These are phyloP conservation scores for Sistotremastrum suecicum DNA, from an alignment of 768 basidiomycete genomes.

Conservation along the genomic window DNA sequence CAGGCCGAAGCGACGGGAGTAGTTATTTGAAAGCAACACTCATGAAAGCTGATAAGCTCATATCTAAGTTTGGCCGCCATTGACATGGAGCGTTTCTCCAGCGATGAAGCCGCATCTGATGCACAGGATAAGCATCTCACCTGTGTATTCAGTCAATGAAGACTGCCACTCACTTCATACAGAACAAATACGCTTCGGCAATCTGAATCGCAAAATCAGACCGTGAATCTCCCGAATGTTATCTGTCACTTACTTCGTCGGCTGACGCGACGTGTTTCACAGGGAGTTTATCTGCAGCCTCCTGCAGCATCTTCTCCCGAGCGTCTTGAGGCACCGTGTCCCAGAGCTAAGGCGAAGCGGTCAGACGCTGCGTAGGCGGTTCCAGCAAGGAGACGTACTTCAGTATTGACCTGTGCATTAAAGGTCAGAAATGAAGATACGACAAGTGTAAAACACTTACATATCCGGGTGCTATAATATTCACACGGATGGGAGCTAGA, in stretches of 20 bases:
- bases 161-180: constrained; percentile 7
- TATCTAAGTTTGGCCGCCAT: no score
- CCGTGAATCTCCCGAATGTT: background rate
- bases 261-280: constrained; percentile 6
- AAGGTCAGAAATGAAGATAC: no score
- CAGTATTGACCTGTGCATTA: constrained; percentile 3
- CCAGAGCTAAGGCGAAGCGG: constrained; percentile 5
- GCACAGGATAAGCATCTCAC: no score
- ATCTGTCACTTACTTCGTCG: constrained; percentile 2
- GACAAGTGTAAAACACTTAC: no score
- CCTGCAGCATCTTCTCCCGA: background rate
- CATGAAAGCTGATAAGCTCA: no score
- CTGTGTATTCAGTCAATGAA: no score
- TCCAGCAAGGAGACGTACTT: background rate
- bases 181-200: constrained; percentile 10
- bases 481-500: constrained; percentile 9
- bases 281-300: constrained; percentile 1
- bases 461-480: constrained; percentile 7
- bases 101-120: no score
- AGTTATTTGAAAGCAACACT: no score
- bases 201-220: background rate
- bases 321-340: constrained; percentile 1
- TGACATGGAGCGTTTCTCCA: no score
- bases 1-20: no score
- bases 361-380: background rate